A percentile compares a stretch with the other conserved stretches of the same genome.
Conservation (phyloP, 2,329 filamentous ascomycete genomes). For the Monascus ruber region DNA sequence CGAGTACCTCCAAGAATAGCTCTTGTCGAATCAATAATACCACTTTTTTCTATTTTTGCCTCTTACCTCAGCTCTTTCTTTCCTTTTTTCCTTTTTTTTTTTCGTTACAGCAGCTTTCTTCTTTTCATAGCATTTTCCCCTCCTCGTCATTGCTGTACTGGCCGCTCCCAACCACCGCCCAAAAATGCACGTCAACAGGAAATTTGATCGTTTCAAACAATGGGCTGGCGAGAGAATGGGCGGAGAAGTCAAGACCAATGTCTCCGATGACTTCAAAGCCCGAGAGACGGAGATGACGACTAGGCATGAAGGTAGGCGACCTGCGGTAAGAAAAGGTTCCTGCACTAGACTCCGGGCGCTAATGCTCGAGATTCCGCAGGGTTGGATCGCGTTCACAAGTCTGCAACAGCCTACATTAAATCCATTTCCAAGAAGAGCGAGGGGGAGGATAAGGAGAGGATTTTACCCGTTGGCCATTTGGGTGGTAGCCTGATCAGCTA, state of each 20-base stretch:
- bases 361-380: slow-evolving; percentile 41
- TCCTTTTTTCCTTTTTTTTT: slow-evolving; percentile 1
- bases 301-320: slow-evolving; percentile 63
- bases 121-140: slow-evolving; percentile 1
- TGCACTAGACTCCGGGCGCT: no score
- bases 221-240: slow-evolving; percentile 98
- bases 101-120: slow-evolving; percentile 2
- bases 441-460: slow-evolving; percentile 79
- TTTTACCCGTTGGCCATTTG: slow-evolving; percentile 64
- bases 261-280: slow-evolving; percentile 82
- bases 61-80: slow-evolving; percentile 1
- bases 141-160: slow-evolving; percentile 4
- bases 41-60: slow-evolving; percentile 3
- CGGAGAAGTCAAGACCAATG: slow-evolving; percentile 71
- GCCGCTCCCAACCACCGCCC: no score
- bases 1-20: no score
- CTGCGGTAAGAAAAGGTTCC: no score
- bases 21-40: not conserved
- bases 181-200: slow-evolving; percentile 62
- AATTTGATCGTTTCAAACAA: slow-evolving; percentile 91
- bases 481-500: slow-evolving; percentile 79
- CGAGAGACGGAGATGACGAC: slow-evolving; percentile 84
- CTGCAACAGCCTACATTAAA: slow-evolving; percentile 78
- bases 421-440: slow-evolving; percentile 76
- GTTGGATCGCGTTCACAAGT: slow-evolving; percentile 79